Conservation (phyloP, 1,284 basidiomycete species). For the Cryptococcus sp. region DNA sequence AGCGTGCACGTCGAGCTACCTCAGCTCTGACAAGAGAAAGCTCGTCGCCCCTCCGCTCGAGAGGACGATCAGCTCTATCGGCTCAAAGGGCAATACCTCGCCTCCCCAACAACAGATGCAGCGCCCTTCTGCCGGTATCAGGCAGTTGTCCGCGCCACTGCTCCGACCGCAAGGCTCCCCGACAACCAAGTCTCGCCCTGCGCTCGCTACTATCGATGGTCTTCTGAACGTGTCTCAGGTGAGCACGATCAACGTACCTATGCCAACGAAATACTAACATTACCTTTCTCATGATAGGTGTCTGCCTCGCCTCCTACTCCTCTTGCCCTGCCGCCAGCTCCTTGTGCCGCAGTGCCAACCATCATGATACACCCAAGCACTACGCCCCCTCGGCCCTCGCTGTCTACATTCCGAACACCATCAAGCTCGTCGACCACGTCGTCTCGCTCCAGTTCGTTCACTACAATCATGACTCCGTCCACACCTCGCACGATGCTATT, state of each 20-base stretch:
- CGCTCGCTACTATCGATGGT: too few species aligned
- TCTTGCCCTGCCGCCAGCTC: not conserved
- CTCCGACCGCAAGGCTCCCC: not conserved
- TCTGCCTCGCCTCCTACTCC: too few species aligned
- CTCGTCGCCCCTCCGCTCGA: conserved; percentile 25
- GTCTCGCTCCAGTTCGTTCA: conserved; percentile 15
- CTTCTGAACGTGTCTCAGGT: too few species aligned
- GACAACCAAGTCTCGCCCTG: too few species aligned
- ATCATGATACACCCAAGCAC: conserved; percentile 16
- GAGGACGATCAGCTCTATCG: conserved; percentile 22
- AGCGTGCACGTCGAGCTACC: conserved; percentile 13
- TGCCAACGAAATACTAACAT: too few species aligned
- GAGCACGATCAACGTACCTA: too few species aligned
- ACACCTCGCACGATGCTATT: conserved; percentile 15
- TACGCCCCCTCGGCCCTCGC: conserved; percentile 21
- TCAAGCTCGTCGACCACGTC: conserved; percentile 2
- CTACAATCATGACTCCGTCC: conserved; percentile 13
- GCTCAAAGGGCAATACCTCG: conserved; percentile 15
- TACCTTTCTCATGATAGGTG: too few species aligned
- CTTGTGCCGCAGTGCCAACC: conserved; percentile 10
- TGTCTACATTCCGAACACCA: conserved; percentile 8
- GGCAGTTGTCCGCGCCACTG: not conserved
- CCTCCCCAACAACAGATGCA: conserved; percentile 18
- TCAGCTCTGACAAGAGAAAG: conserved; percentile 18
- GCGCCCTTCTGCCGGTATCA: conserved; percentile 7